These are phyloP conservation scores for Diaporthe capsici DNA, from an alignment of 2,329 filamentous ascomycete species.

Conservation along the genomic window DNA sequence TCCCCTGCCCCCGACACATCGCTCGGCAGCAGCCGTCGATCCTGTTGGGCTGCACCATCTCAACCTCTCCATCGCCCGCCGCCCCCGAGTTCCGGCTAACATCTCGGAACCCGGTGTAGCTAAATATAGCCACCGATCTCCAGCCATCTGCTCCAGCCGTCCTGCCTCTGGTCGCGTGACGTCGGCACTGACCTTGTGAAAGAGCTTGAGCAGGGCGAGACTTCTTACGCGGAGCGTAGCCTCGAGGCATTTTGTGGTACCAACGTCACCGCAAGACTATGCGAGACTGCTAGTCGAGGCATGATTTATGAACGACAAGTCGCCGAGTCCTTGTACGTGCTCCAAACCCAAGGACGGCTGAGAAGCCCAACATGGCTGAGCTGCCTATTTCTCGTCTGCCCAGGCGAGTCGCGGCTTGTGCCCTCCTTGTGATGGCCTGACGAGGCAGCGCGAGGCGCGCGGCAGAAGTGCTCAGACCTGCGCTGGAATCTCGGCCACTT, in stretches of 20 bases:
- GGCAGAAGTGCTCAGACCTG: constrained; percentile 6
- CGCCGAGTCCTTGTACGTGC: neutral
- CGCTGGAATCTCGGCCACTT: neutral
- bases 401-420: constrained; percentile 8
- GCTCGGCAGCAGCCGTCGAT: constrained; percentile 21
- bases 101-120: constrained; percentile 4
- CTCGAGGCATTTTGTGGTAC: neutral
- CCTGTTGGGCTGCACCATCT: constrained; percentile 5
- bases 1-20: constrained; percentile 11
- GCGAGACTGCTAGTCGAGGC: neutral
- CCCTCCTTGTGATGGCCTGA: neutral
- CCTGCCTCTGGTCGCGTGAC: constrained; percentile 14
- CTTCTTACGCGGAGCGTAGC: neutral
- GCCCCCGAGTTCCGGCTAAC: constrained; percentile 4
- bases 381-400: constrained; percentile 8
- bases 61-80: neutral
- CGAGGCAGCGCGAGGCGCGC: neutral
- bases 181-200: neutral
- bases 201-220: neutral
- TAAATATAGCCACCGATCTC: constrained; percentile 13
- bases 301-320: constrained; percentile 13
- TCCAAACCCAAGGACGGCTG: neutral
- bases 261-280: neutral
- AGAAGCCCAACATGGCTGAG: constrained; percentile 3
- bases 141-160: neutral